Evolutionary conservation across 1,284 basidiomycete species (phyloP), one percentile per base, ranked within the genome.

Genomic region (Heterobasidion irregulare): DNA sequence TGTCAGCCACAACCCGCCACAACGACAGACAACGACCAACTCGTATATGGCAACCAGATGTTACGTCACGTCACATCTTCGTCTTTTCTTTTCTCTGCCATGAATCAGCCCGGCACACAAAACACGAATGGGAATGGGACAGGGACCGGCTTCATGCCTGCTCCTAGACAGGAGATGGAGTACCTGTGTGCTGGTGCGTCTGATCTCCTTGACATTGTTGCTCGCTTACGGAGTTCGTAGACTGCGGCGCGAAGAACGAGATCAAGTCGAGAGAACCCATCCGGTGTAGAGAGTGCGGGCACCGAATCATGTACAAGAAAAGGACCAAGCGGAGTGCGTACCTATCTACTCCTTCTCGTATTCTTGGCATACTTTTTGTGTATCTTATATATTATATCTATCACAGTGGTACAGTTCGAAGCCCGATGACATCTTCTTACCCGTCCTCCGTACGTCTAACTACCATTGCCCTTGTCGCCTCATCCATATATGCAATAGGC

Each of bases 241-340:
- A 98, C 71, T 98, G 96, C 70, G 92, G 93, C 57, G 89, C 89
- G 2, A 90, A 92, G 73, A 98, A 97, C 69, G 86, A 91, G 66
- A 95, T 98, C 70, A 89, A 87, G 70, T 78, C 92, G n/a, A 77
- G 92, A 58, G 96, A 99, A 70, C 92, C 94, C 48, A 97, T 98
- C 64, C 87, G 96, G 56, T 99, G 96, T 74, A 82, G 91, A 64
- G 94, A 98, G 70, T 99, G 96, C 67, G 96, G 96, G 2, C 96
- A 98, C 71, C 86, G 96, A 60, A 95, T 99, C 70, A 97, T 99
- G 93, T 98, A 98, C 77, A 99, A 99, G 76, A 97, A 97, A 72
- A 77, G 96, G 64, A 98, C 95, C 18, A 92, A 86, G 68, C 79
- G 93, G 76, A 97, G 96, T 98, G 68, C 69, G 92, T 84, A 32